Evolutionary conservation across 2,329 filamentous ascomycete species (phyloP).

Genomic region (Colletotrichum euphorbiae): DNA sequence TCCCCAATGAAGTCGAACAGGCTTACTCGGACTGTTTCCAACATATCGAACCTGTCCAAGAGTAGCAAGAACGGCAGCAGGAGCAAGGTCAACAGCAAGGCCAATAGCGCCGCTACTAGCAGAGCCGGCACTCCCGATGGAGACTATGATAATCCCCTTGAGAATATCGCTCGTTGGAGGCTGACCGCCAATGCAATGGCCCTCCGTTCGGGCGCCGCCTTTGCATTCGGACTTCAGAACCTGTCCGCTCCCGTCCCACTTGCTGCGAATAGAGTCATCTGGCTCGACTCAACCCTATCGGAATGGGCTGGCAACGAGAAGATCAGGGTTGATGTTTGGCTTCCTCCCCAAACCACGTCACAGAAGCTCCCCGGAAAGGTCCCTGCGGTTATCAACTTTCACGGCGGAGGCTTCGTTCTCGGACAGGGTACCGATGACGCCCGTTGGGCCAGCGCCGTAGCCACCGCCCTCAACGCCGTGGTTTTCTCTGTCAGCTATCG

Average conservation of each 20-base stretch:
- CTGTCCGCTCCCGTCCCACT: constrained; percentile 53
- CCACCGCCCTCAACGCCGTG: constrained; percentile 64
- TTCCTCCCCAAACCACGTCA: constrained; percentile 42
- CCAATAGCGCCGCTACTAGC: constrained; percentile 44
- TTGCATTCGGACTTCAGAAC: constrained; percentile 58
- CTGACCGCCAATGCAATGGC: constrained; percentile 56
- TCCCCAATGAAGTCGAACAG: constrained; percentile 28
- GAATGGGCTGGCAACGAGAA: constrained; percentile 50
- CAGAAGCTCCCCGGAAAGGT: constrained; percentile 28
- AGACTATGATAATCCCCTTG: constrained; percentile 57
- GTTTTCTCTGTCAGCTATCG: constrained; percentile 76
- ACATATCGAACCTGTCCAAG: constrained; percentile 23
- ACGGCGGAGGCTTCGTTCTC: constrained; percentile 75
- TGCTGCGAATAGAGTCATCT: constrained; percentile 53
- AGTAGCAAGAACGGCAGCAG: constrained; percentile 23
- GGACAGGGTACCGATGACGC: constrained; percentile 73
- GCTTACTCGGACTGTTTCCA: constrained; percentile 25
- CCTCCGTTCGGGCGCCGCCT: constrained; percentile 56
- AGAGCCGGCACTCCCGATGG: constrained; percentile 44
- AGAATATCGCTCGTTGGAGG: constrained; percentile 57
- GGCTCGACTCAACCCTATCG: constrained; percentile 57
- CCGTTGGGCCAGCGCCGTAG: constrained; percentile 67
- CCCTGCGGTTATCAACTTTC: constrained; percentile 67
- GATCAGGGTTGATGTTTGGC: constrained; percentile 62
- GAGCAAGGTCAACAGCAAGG: constrained; percentile 14